Base-by-base conservation (phyloP, 73 alveolate genomes). In the Uronychia setigera region DNA sequence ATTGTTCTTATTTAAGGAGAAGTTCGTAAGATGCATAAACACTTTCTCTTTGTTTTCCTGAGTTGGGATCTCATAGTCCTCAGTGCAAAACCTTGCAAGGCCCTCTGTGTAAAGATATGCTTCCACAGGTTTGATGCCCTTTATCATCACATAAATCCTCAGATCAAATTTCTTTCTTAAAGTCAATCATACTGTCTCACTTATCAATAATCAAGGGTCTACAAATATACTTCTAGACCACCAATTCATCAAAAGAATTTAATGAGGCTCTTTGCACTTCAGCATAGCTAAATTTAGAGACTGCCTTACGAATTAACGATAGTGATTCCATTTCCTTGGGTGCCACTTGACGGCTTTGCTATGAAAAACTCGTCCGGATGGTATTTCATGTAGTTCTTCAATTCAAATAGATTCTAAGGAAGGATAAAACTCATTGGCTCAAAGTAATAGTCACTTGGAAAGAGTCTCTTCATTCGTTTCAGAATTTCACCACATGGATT, bases 61-160 rank as follows among this genome's bases (percentile, higher is more conserved):
- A 26, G 91, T 85, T 5, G 99, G 99, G 29, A 84, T 91, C 82
- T 90, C 92, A 88, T 97, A 98, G 74, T 92, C 95, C 28, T 91
- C 99, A 46, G 98, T 93, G 79, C 99, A 92, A 80, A 98, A 95
- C 32, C 99, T 92, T 14, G 98, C 99, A 77, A 98, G 91, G 26
- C 99, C 99, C 84, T 98, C 99, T 79, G 93, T 82, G 90, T 96
- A 96, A 29, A 98, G 87, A 81, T 90, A 98, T 1, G 97, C 97
- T 79, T 92, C 78, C 46, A 96, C 80, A 31, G 99, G 99, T 32
- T 95, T 94, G 57, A 95, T 88, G 26, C 98, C 94, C 0, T 98
- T 92, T 28, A 98, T 96, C 0, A 98, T 91, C 27, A 98, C 99
- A 82, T 97, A 98, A 19, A 98, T 31, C 80, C 99, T 86, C 81